Base-by-base conservation (phyloP, 163 green algal species). In the Chlamydomonas reinhardtii region DNA sequence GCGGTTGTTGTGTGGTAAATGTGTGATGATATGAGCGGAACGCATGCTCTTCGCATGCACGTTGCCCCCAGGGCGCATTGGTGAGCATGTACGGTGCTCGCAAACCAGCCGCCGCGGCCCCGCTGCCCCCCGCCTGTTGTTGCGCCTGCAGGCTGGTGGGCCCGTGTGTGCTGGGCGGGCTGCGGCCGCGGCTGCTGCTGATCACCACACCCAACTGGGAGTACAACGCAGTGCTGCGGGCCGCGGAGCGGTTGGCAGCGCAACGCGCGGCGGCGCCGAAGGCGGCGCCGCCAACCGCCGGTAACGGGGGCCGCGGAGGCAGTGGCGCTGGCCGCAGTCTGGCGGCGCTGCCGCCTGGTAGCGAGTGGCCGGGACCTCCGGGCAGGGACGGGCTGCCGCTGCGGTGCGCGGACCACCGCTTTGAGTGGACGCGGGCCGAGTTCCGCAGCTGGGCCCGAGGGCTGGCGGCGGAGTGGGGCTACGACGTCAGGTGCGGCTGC, bases 161-260 rank as follows among this genome's bases (percentile, higher is more conserved):
- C 3, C 84, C 76, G 29, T 86, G 73, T n/a, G 35, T 92, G 29
- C 73, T 93, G 65, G 90, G 90, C 39, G 85, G 52, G 0, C 83
- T 93, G 20, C 76, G 73, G 32, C 90, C 90, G 12, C 71, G 76
- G 52, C 31, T 82, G 31, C 83, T 93, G 48, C 31, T 93, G 25
- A 73, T 92, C 43, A 90, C 88, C 62, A 93, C 90, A 9, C 90
- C 90, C 52, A 92, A 92, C 69, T 90, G 85, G 82, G 90, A 93
- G 59, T 93, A 93, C 85, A 93, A 93, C 74, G 52, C 32, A 5
- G 76, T 93, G 22, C 80, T 93, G 80, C 61, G 87, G 24, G 39
- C 24, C 20, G 59, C 72, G 8, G 81, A 82, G 61, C 43, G 24
- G 0, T 24, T 59, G 71, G 64, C 61, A 39, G 34, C 62, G 31